Evolutionary conservation across 352 stramenopile species (phyloP), one percentile per base, ranked within the genome.

Genomic region (Globisporangium radiosum): DNA sequence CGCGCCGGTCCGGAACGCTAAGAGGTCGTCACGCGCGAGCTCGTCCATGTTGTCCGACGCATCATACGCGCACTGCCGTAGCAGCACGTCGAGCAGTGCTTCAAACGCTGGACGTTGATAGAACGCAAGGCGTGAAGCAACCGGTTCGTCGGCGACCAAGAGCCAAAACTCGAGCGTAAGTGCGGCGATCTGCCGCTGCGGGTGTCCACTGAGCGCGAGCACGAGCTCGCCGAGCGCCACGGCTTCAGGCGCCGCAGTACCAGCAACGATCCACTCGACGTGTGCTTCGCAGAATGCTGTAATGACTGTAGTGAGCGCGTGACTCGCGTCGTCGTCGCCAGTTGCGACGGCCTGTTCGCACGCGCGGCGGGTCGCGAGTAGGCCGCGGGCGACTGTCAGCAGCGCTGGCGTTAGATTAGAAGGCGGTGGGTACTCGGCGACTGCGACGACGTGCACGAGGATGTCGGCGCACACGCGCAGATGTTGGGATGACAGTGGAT

Each of bases 141-240:
- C 78, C n/a, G 78, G 75, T 44, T 84, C 75, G n/a, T 88, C 81
- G 47, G 87, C 76, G 45, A 87, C 73, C 1, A 88, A 54, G 5
- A 87, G 56, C 81, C 81, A 90, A 56, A 90, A 90, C 57, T 90
- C 81, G 2, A 90, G 68, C 19, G 81, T 87, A 38, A 90, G 67
- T 11, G 77, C 87, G 33, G 81, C 78, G 39, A 90, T 90, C 59
- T 88, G 78, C 7, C 81, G 76, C n/a, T 74, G 77, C 4, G 78
- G 76, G 15, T 88, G 76, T 10, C 71, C 61, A 25, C 75, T 68
- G 19, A 90, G 66, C 51, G 69, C 70, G 15, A 90, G 64, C 81
- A 90, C 85, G 7, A 87, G 52, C 10, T 85, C 70, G 7, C 70
- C 78, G 2, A 88, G 52, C 13, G 66, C 72, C 19, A 70, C 48